Evolutionary conservation across 371 early-diverging fungal genomes (phyloP), one percentile per base, ranked within the genome.

Genomic region (Mucor irregularis): DNA sequence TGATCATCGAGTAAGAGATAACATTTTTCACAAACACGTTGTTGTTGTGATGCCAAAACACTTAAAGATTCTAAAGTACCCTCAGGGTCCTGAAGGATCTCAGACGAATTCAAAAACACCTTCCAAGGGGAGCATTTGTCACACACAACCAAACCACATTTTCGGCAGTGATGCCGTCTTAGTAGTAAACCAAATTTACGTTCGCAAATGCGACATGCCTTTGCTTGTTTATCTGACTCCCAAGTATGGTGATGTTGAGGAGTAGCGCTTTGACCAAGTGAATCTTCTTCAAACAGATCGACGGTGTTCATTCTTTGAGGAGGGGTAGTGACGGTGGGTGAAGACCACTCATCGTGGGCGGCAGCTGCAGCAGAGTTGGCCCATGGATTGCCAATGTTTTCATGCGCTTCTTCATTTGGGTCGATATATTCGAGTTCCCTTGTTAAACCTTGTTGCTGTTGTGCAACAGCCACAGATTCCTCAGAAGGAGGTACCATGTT

Each of bases 81-180:
- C 16, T 52, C 42, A 42, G 81, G 81, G 40, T 81, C 78, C 34
- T 74, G 76, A 19, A 78, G 57, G 24, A 81, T 73, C 49, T 71
- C 68, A 5, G 70, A 61, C 8, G 78, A 63, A 13, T 70, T 65
- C 22, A 87, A 59, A 45, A 69, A 71, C 0, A 76, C 61, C 16
- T 83, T 79, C 13, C 66, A 64, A 21, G 76, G 69, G 8, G 87
- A 84, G 47, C 88, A 91, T 22, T 69, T 64, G 64, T 88, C 88
- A 62, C 92, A 92, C 40, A 86, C 82, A 38, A 91, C 76, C 21
- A 77, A 66, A 6, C 92, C 91, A 76, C 92, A 92, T 24, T 88
- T 84, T 59, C 88, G 81, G 62, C 91, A 91, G 53, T 91, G 91
- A 61, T 90, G 92, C 45, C 90, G 81, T 48, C 92, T 72, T 24